Percentiles rank a stretch among this genome's conserved stretches.
Conservation (phyloP, 202 grass and related monocot species). For the Zoysia matrella region DNA sequence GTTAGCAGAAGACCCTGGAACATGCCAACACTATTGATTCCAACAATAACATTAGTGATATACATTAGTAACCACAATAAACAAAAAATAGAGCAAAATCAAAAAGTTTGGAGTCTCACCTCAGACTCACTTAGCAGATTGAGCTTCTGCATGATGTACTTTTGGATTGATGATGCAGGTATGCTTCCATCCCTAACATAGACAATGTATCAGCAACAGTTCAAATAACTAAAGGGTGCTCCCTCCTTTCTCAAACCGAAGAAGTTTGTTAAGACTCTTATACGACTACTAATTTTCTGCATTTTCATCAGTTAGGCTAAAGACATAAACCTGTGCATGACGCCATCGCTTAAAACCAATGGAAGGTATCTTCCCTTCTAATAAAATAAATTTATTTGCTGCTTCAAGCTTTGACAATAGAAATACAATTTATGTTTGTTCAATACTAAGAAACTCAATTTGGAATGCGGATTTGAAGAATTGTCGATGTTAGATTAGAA, state of each 20-base stretch:
- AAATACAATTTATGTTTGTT: conserved; percentile 31
- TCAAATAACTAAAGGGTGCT: conserved; percentile 30
- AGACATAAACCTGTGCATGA: conserved; percentile 10
- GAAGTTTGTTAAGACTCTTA: too few species aligned
- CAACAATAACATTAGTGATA: background rate
- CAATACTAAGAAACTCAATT: conserved; percentile 29
- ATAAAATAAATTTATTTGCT: background rate
- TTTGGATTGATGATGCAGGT: conserved; percentile 73
- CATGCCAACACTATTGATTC: conserved; percentile 8
- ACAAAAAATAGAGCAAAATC: conserved; percentile 2
- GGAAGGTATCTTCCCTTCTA: conserved; percentile 2
- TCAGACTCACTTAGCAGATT: conserved; percentile 62
- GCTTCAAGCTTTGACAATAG: conserved; percentile 20
- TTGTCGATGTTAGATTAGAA: conserved; percentile 29
- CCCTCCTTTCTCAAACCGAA: background rate
- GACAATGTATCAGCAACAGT: conserved; percentile 29
- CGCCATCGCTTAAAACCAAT: conserved; percentile 4
- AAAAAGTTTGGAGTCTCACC: conserved; percentile 44
- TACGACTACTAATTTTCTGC: conserved; percentile 11
- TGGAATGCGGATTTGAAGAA: conserved; percentile 2
- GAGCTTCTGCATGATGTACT: conserved; percentile 78
- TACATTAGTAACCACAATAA: background rate
- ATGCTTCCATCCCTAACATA: conserved; percentile 73
- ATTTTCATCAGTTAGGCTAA: conserved; percentile 13
- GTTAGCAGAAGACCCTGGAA: background rate